Evolutionary conservation across 2,329 filamentous ascomycete species (phyloP).

Genomic region (Aspergillus costaricaensis): DNA sequence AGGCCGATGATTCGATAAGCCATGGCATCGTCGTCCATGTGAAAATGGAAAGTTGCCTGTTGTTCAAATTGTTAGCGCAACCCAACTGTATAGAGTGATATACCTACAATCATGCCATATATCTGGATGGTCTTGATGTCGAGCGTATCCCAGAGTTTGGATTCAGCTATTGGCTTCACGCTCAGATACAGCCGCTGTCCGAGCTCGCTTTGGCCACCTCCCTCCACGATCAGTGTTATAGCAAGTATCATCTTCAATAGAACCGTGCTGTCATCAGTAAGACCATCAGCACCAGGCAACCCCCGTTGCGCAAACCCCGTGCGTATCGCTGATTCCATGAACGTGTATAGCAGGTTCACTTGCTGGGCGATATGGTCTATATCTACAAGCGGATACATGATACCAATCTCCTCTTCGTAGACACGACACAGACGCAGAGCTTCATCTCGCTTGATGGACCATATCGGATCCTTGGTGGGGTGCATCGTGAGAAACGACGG

Average conservation of each 20-base stretch:
- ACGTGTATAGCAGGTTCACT: slow-evolving; percentile 68
- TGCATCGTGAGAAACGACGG: slow-evolving; percentile 42
- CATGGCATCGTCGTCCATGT: slow-evolving; percentile 80
- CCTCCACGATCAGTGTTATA: slow-evolving; percentile 74
- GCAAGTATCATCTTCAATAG: slow-evolving; percentile 83
- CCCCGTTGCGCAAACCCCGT: slow-evolving; percentile 59
- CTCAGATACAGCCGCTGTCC: slow-evolving; percentile 74
- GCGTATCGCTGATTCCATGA: slow-evolving; percentile 67
- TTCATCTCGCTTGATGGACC: slow-evolving; percentile 75
- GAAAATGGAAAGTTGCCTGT: slow-evolving; percentile 76
- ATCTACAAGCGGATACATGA: slow-evolving; percentile 87
- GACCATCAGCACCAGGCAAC: slow-evolving; percentile 58
- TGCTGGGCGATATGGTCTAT: slow-evolving; percentile 72
- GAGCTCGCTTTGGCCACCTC: slow-evolving; percentile 73
- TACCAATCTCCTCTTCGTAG: slow-evolving; percentile 85
- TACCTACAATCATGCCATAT: slow-evolving; percentile 51
- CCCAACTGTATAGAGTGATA: neutral
- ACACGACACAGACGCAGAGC: slow-evolving; percentile 75
- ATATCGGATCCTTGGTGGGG: slow-evolving; percentile 71
- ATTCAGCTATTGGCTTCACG: slow-evolving; percentile 71
- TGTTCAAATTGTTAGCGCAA: slow-evolving; percentile 4
- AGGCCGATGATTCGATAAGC: slow-evolving; percentile 87
- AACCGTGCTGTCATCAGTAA: slow-evolving; percentile 66
- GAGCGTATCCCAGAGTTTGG: slow-evolving; percentile 58
- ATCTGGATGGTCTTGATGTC: slow-evolving; percentile 62